Evolutionary conservation across 352 stramenopile genomes (phyloP).

Genomic region (Phytophthora citrophthora): DNA sequence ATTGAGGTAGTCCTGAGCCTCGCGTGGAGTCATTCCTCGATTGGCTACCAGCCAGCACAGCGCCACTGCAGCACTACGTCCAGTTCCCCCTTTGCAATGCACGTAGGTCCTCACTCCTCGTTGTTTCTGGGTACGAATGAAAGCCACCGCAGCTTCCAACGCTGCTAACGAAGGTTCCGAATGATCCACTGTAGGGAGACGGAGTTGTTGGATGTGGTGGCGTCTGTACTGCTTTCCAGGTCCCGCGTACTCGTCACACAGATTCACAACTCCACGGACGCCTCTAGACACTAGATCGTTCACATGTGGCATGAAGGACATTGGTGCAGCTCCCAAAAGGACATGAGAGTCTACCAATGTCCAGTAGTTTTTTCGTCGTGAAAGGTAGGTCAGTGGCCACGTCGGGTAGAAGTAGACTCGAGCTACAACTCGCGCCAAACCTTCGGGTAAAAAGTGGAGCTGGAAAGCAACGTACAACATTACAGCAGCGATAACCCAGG

Average conservation of each 20-base stretch:
- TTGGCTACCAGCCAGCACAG: conserved; percentile 91
- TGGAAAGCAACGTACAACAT: conserved; percentile 90
- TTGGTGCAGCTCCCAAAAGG: conserved; percentile 91
- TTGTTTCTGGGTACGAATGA: conserved; percentile 89
- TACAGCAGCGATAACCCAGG: conserved; percentile 12
- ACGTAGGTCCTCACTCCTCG: conserved; percentile 94
- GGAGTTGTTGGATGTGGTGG: conserved; percentile 89
- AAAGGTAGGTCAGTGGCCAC: conserved; percentile 91
- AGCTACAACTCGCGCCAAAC: conserved; percentile 79
- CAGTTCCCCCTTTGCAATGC: conserved; percentile 96
- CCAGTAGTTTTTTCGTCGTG: conserved; percentile 89
- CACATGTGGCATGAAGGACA: conserved; percentile 90
- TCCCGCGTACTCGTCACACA: conserved; percentile 96
- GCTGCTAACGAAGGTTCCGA: conserved; percentile 76
- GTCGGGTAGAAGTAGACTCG: conserved; percentile 93
- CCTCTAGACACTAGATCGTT: conserved; percentile 76
- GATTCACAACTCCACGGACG: conserved; percentile 93
- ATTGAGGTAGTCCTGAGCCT: conserved; percentile 90
- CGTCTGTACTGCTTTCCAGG: conserved; percentile 88
- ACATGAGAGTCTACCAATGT: conserved; percentile 93
- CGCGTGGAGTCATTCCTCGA: conserved; percentile 72
- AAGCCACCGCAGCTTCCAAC: conserved; percentile 81
- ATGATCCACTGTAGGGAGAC: conserved; percentile 92
- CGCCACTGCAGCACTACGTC: conserved; percentile 91
- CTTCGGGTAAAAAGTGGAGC: conserved; percentile 84